These are phyloP conservation scores for Castanospermum australe DNA, from an alignment of 306 rosid genomes.

Conservation along the genomic window DNA sequence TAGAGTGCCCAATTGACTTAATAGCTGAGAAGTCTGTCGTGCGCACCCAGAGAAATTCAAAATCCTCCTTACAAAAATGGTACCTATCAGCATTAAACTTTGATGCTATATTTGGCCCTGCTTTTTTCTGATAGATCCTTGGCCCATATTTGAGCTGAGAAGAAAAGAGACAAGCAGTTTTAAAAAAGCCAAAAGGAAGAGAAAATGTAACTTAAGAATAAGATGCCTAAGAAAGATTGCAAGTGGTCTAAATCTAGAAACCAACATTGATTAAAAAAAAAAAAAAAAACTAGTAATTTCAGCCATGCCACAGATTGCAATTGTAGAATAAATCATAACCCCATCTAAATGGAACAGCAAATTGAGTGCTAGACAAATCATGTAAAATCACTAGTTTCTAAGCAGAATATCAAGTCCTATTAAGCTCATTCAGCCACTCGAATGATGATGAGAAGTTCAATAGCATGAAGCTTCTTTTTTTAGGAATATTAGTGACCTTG, in stretches of 20 bases:
- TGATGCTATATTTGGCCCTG: conserved; percentile 54
- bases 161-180: neutral
- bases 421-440: neutral
- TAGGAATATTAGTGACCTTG: neutral
- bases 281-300: neutral
- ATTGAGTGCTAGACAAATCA: neutral
- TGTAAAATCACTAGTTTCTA: neutral
- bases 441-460: neutral
- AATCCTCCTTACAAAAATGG: conserved; percentile 74
- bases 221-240: neutral
- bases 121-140: conserved; percentile 54
- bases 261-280: neutral
- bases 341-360: neutral
- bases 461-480: neutral
- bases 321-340: neutral
- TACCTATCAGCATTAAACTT: conserved; percentile 61
- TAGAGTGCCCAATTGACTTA: conserved; percentile 74
- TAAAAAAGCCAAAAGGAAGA: neutral
- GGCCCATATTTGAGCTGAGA: conserved; percentile 83
- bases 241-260: conserved; percentile 1
- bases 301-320: neutral
- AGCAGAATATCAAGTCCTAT: neutral
- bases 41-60: conserved; percentile 78
- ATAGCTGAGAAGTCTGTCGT: conserved; percentile 64
- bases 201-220: neutral